Percentiles rank a stretch among this genome's conserved stretches.
phyloP scores from a whole-genome alignment of 495 filamentous ascomycete species.

The Penicillium antarcticum region DNA sequence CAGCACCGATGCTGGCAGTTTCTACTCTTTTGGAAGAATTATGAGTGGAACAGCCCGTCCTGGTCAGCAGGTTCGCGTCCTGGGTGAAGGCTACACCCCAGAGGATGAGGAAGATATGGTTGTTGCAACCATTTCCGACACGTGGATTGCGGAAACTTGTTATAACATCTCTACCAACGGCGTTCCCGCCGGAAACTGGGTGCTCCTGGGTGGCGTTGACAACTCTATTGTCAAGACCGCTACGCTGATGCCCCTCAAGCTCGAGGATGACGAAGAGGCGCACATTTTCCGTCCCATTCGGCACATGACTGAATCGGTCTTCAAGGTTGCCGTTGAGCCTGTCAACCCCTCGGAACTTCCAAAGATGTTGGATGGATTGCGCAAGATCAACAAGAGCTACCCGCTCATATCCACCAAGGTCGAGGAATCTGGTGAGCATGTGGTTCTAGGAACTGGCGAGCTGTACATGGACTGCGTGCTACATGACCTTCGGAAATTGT shows the following conservation, averaged over 20 bases:
- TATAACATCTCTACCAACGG: constrained; percentile 91
- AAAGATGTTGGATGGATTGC: constrained; percentile 95
- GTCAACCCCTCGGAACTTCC: constrained; percentile 98
- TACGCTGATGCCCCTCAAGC: constrained; percentile 79
- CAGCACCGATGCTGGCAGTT: constrained; percentile 78
- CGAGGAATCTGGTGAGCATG: constrained; percentile 97
- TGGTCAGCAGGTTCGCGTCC: constrained; percentile 79
- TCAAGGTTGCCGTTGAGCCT: constrained; percentile 96
- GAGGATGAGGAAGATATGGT: constrained; percentile 99
- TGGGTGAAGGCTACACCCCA: constrained; percentile 92
- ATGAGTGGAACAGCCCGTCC: constrained; percentile 89
- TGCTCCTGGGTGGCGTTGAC: constrained; percentile 85
- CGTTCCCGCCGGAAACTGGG: constrained; percentile 94
- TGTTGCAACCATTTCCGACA: constrained; percentile 78
- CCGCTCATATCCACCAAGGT: constrained; percentile 95
- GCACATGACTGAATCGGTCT: constrained; percentile 95
- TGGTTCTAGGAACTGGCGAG: constrained; percentile 91
- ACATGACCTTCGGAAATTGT: constrained; percentile 86
- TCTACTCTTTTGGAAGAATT: constrained; percentile 86
- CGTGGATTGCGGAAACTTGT: constrained; percentile 89
- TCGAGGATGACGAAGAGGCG: constrained; percentile 84
- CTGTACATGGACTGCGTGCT: constrained; percentile 99
- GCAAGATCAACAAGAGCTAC: constrained; percentile 97
- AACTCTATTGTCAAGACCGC: constrained; percentile 98
- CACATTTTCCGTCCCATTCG: constrained; percentile 91